These are phyloP conservation scores for Apiotrichum gamsii DNA, from an alignment of 1,284 basidiomycete genomes.

Conservation along the genomic window DNA sequence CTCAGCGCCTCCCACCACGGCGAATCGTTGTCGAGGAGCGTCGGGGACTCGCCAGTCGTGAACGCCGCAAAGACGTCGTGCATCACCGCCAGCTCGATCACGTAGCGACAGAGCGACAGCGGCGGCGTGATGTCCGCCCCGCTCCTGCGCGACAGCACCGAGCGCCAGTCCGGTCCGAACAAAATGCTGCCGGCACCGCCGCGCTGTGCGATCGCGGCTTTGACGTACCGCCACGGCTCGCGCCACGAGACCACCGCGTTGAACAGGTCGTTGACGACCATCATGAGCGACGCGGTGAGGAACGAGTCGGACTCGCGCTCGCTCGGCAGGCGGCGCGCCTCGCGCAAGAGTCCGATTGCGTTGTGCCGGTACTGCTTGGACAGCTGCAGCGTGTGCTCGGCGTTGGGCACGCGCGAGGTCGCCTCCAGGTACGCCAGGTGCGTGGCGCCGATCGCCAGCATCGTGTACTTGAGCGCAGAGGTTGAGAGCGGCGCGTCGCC, in stretches of 20 bases:
- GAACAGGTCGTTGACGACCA: conserved; percentile 30
- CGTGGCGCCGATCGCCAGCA: conserved; percentile 35
- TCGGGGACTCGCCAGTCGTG: conserved; percentile 20
- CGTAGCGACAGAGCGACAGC: conserved; percentile 15
- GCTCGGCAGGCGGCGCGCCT: conserved; percentile 16
- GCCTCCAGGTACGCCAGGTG: conserved; percentile 21
- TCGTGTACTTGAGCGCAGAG: conserved; percentile 28
- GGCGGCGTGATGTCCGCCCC: neutral
- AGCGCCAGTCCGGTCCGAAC: conserved; percentile 19
- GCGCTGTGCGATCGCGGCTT: conserved; percentile 22
- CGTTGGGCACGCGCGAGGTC: neutral
- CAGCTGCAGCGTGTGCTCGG: conserved; percentile 18
- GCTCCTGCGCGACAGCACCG: conserved; percentile 2
- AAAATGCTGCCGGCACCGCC: conserved; percentile 30
- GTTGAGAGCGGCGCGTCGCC: conserved; percentile 24
- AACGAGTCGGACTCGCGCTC: conserved; percentile 33
- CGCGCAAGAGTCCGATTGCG: conserved; percentile 24
- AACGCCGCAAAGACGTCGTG: conserved; percentile 25
- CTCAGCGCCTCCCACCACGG: conserved; percentile 30
- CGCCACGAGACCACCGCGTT: conserved; percentile 30
- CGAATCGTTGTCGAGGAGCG: conserved; percentile 21
- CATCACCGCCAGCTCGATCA: conserved; percentile 30
- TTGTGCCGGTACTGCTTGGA: conserved; percentile 23
- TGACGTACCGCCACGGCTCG: conserved; percentile 27
- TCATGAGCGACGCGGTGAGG: conserved; percentile 24